Evolutionary conservation across 139 green algal species (phyloP).

Genomic region (Monoraphidium neglectum): DNA sequence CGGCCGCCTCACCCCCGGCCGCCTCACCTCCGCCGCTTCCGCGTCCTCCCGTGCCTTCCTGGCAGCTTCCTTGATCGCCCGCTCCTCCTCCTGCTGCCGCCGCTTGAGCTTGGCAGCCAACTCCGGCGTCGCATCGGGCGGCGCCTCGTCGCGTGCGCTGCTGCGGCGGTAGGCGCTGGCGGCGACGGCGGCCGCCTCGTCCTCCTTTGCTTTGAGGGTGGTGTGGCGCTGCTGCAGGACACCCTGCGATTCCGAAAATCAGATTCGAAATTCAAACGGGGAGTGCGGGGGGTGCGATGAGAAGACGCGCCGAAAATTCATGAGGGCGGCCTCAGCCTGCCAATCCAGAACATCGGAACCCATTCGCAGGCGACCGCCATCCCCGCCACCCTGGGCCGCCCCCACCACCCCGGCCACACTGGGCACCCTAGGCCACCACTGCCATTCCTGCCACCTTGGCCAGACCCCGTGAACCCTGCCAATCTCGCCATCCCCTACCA

Average conservation of each 20-base stretch:
- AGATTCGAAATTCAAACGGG: neutral
- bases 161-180: slow-evolving; percentile 1
- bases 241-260: neutral
- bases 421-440: no score
- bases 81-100: slow-evolving; percentile 23
- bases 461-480: no score
- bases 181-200: slow-evolving; percentile 5
- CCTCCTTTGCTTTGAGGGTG: slow-evolving; percentile 11
- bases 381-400: no score
- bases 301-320: no score
- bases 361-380: no score
- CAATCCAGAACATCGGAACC: no score
- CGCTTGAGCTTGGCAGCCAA: slow-evolving; percentile 30
- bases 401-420: no score
- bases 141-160: neutral
- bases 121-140: slow-evolving; percentile 24
- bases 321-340: no score
- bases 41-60: slow-evolving; percentile 1
- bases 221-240: slow-evolving; percentile 32
- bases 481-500: no score
- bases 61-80: neutral
- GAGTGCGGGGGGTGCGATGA: no score
- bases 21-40: neutral
- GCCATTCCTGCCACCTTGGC: no score
- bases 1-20: neutral